Base-by-base conservation (phyloP, 1,284 basidiomycete genomes). In the Ustilago crameri region DNA sequence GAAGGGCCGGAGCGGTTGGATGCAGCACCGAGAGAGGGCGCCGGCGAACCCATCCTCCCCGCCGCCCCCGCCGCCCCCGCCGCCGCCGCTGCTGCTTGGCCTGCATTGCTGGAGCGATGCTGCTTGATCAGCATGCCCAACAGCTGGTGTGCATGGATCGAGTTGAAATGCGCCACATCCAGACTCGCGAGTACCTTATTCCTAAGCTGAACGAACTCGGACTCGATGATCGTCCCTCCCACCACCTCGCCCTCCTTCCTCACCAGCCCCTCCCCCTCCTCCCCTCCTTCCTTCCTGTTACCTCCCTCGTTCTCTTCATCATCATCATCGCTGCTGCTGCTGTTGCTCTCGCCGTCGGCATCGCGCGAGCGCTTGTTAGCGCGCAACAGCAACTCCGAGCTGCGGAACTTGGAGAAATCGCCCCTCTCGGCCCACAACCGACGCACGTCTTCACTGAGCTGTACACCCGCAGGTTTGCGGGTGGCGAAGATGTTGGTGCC, bases 351-450 rank as follows among this genome's bases (percentile, higher is more conserved):
- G 3, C 20, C 20, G 10, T 35, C 26, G 17, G 18, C 20, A 9
- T 18, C 2, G 35, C 9, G 43, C 0, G 18, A 14, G 2, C 50
- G 45, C 30, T 51, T 65, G 17, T 18, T 42, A 23, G 38, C 17
- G 9, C 32, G 20, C 30, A 18, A 7, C n/a, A n/a, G n/a, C 30
- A 71, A 37, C 5, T 52, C 57, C 5, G 51, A n/a, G 1, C 50
- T 58, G 12, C 47, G 50, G 24, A 79, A 65, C 7, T 52, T 42
- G 9, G 65, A 63, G 43, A 79, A 80, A 38, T 80, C 78, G 17
- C 78, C 78, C 1, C 78, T 59, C 54, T 80, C 78, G 8, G 64
- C 59, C 78, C 76, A 79, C 23, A 80, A 46, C 12, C 67, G 55
- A n/a, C 48, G 41, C 2, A 74, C 69, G 22, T 63, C 64, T n/a